Percentiles rank a stretch among this genome's conserved stretches.
Evolutionary conservation across 1,139 yeast species (phyloP).

Genomic region (Citeromyces siamensis): DNA sequence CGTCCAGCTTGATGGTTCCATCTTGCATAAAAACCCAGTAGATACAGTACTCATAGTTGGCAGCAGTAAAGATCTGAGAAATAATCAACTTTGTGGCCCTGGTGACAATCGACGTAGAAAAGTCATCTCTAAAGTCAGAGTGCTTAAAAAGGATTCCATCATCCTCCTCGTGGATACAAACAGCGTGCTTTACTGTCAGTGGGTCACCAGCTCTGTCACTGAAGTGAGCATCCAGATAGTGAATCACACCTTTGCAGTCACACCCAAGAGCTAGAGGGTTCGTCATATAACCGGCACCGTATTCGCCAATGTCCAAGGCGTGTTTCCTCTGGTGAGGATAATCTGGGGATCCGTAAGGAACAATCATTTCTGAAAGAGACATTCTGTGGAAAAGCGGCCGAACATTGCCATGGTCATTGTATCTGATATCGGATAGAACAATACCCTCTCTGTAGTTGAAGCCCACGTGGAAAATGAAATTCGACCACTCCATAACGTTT

Average conservation of each 20-base stretch:
- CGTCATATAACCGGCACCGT: constrained; percentile 80
- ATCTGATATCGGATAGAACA: constrained; percentile 60
- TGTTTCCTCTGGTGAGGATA: constrained; percentile 78
- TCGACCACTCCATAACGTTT: constrained; percentile 63
- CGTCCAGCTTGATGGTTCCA: constrained; percentile 68
- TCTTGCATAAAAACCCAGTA: constrained; percentile 79
- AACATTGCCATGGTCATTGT: constrained; percentile 61
- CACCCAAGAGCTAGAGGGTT: constrained; percentile 71
- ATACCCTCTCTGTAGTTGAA: constrained; percentile 82
- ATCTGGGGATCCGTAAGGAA: constrained; percentile 72
- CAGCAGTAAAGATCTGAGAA: constrained; percentile 77
- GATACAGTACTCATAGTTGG: constrained; percentile 74
- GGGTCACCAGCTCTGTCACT: constrained; percentile 57
- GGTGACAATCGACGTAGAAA: constrained; percentile 61
- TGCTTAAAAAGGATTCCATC: constrained; percentile 71
- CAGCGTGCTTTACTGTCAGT: constrained; percentile 59
- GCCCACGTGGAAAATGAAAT: constrained; percentile 66
- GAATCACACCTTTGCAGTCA: constrained; percentile 78
- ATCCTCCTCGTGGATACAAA: constrained; percentile 80
- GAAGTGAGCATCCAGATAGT: constrained; percentile 67
- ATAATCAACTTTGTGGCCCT: constrained; percentile 65
- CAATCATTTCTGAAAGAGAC: constrained; percentile 74
- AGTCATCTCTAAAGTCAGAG: constrained; percentile 73
- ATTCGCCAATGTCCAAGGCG: constrained; percentile 79
- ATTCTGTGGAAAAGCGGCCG: constrained; percentile 69